phyloP scores from a whole-genome alignment of 2,329 filamentous ascomycete species.

The Balansia obtecta region DNA sequence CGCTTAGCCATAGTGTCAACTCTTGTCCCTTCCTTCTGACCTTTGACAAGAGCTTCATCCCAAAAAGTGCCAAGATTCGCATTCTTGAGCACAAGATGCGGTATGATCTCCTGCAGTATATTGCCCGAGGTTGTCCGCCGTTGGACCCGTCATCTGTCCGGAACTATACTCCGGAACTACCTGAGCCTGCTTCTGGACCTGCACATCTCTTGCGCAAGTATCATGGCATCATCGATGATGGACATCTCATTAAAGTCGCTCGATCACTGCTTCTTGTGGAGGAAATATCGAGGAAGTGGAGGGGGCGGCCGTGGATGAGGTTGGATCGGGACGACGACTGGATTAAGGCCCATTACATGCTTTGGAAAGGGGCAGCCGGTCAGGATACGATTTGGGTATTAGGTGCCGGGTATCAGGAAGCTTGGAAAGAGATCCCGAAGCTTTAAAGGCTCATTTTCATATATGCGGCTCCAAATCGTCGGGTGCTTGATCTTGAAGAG shows the following conservation, averaged over 20 bases:
- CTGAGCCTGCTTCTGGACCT: constrained; percentile 27
- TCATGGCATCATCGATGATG: constrained; percentile 53
- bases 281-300: constrained; percentile 32
- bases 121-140: constrained; percentile 50
- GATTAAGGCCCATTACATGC: constrained; percentile 47
- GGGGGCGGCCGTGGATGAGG: constrained; percentile 33
- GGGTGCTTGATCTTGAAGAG: not conserved
- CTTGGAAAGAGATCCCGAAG: constrained; percentile 42
- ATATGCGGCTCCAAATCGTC: not conserved
- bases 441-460: not conserved
- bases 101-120: constrained; percentile 61
- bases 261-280: constrained; percentile 57
- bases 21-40: constrained; percentile 58
- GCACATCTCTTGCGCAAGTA: constrained; percentile 36
- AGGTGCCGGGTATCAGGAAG: constrained; percentile 49
- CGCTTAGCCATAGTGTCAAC: constrained; percentile 61
- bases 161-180: constrained; percentile 41
- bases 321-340: constrained; percentile 46
- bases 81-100: constrained; percentile 76
- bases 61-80: constrained; percentile 46
- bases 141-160: constrained; percentile 34
- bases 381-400: constrained; percentile 45
- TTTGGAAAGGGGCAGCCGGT: constrained; percentile 48
- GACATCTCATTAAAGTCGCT: constrained; percentile 66
- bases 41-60: constrained; percentile 52